These are phyloP conservation scores for Phytophthora uliginosa DNA, from an alignment of 352 stramenopile genomes.

Conservation along the genomic window DNA sequence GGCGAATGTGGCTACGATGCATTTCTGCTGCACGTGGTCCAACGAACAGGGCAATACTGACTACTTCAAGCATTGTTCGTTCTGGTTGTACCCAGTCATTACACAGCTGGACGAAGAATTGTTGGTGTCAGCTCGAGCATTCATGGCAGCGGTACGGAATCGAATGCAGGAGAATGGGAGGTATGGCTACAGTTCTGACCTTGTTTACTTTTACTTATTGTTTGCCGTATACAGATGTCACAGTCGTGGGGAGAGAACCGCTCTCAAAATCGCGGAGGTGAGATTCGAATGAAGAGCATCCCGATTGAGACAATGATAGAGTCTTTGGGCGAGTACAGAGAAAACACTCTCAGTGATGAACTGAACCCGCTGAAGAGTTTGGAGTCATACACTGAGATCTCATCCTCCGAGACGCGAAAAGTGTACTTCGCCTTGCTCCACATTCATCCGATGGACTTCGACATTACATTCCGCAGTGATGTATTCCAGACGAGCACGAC, in stretches of 20 bases:
- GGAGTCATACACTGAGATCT: conserved; percentile 68
- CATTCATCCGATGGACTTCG: conserved; percentile 90
- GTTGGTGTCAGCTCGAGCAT: conserved; percentile 76
- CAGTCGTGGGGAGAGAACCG: conserved; percentile 75
- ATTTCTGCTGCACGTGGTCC: conserved; percentile 92
- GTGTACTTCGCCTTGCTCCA: conserved; percentile 92
- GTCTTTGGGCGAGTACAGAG: conserved; percentile 76
- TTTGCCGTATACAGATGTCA: conserved; percentile 54
- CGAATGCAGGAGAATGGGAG: background rate
- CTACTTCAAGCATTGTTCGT: conserved; percentile 92
- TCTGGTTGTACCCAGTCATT: conserved; percentile 89
- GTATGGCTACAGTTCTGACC: conserved; percentile 7
- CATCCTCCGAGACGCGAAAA: conserved; percentile 80
- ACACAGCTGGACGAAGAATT: conserved; percentile 90
- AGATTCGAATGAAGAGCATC: conserved; percentile 87
- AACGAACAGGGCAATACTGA: conserved; percentile 91
- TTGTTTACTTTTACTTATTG: conserved; percentile 17
- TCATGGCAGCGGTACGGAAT: conserved; percentile 71
- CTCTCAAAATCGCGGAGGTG: conserved; percentile 73
- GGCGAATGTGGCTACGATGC: conserved; percentile 80
- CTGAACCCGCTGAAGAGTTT: conserved; percentile 84
- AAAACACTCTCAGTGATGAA: conserved; percentile 83
- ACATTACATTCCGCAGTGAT: conserved; percentile 91
- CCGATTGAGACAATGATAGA: conserved; percentile 88
- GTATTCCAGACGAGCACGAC: conserved; percentile 81